Percentiles rank a stretch among this genome's conserved stretches.
phyloP scores from a whole-genome alignment of 2,329 filamentous ascomycete species.

The Pochonia chlamydosporia region DNA sequence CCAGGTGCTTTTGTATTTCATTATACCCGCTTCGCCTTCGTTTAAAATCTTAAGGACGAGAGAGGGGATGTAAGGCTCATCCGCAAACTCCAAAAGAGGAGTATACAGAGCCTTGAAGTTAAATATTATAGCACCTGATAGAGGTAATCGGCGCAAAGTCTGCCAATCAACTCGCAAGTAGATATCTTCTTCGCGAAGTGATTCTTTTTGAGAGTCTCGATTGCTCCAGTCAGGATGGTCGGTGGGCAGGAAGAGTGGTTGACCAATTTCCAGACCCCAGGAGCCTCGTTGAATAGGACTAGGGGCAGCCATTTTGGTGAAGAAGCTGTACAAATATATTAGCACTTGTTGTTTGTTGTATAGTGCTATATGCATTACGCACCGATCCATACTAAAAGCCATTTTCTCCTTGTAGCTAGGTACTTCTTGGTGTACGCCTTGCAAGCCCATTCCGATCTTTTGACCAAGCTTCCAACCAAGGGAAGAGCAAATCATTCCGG shows the following conservation, averaged over 20 bases:
- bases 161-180: conserved; percentile 83
- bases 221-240: conserved; percentile 59
- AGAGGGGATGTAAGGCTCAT: conserved; percentile 68
- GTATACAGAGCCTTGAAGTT: conserved; percentile 89
- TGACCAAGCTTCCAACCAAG: conserved; percentile 72
- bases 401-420: conserved; percentile 86
- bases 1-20: conserved; percentile 80
- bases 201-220: conserved; percentile 51
- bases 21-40: conserved; percentile 58
- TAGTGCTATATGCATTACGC: too few species aligned
- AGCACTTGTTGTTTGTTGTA: not conserved
- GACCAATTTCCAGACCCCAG: conserved; percentile 74
- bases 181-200: conserved; percentile 52
- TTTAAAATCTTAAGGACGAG: conserved; percentile 63
- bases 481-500: conserved; percentile 71
- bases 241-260: conserved; percentile 69
- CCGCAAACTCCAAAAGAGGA: conserved; percentile 59
- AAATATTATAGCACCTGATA: conserved; percentile 72
- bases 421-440: conserved; percentile 67
- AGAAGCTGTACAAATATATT: conserved; percentile 52
- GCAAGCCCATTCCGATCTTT: conserved; percentile 66
- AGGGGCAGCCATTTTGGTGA: conserved; percentile 68
- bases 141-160: conserved; percentile 70
- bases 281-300: conserved; percentile 78
- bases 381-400: conserved; percentile 82